Evolutionary conservation across 2,329 filamentous ascomycete genomes (phyloP), one percentile per base, ranked within the genome.

Genomic region (Venturiaceae sp.): DNA sequence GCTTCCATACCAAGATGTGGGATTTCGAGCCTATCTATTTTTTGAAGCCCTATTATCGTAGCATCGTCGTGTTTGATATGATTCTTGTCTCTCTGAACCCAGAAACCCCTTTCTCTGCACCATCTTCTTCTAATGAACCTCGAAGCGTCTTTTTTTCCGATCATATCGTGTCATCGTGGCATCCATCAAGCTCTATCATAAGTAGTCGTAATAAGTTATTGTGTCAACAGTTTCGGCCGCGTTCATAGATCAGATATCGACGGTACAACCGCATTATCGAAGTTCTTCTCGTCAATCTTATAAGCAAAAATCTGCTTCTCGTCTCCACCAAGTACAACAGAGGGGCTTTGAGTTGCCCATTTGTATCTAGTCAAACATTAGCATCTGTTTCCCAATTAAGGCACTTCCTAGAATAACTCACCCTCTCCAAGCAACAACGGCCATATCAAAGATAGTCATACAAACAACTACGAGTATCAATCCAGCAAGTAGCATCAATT

Each of bases 241-340:
- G n/a, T 28, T 47, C 41, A 47, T 9, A 30, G 44, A 23, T 50
- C 44, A 16, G 44, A 50, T 16, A 50, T 50, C 14, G 44, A 23
- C 16, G 44, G 44, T 7, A 50, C 52, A 36, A 23, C 52, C 6
- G 11, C 34, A n/a, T 53, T 30, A 33, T 37, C 52, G 8, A 39
- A 34, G 3, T 56, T 34, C n/a, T 39, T 21, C 23, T 56, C 34
- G 2, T 56, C 54, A 41, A 41, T 41, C 5, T 16, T 19, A 11
- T 41, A 56, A 16, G 54, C 54, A 30, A 41, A 44, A 4, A 56
- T 56, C 28, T 16, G 33, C 36, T 56, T 56, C 16, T 56, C 54
- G 13, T 46, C n/a, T 5, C 54, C 36, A 19, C n/a, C 36, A 16
- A 56, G 39, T 5, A 21, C 1, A 23, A 56, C 36, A 5, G 37